A percentile compares a stretch with the other conserved stretches of the same genome.
These are phyloP conservation scores for Eucalyptus albens DNA, from an alignment of 345 rosid genomes.

Conservation along the genomic window DNA sequence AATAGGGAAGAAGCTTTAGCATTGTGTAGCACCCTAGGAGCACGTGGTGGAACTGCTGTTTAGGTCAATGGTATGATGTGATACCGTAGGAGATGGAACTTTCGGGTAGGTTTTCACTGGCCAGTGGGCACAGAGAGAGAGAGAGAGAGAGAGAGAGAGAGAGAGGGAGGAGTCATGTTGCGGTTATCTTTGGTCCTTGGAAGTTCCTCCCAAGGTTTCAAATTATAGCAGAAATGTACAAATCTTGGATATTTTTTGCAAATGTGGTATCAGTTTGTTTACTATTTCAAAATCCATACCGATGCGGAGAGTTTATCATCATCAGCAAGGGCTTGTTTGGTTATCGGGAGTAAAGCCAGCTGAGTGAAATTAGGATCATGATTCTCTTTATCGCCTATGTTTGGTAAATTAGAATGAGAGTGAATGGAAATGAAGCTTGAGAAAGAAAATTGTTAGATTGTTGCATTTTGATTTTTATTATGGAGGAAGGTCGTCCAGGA, in stretches of 20 bases:
- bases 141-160: too few relatives aligned
- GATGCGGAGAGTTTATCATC: background rate
- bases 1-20: background rate
- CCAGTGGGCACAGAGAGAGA: rapidly evolving
- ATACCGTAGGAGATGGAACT: background rate
- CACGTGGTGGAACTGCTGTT: too few relatives aligned
- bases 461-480: too few relatives aligned
- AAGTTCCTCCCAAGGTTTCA: background rate
- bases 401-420: too few relatives aligned
- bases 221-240: too few relatives aligned
- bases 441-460: background rate
- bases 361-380: background rate
- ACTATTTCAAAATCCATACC: background rate
- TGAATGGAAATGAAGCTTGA: background rate
- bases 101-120: background rate
- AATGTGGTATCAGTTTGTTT: too few relatives aligned
- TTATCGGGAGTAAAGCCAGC: background rate
- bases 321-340: background rate
- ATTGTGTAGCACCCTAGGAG: background rate
- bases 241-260: too few relatives aligned
- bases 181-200: background rate
- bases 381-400: too few relatives aligned
- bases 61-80: background rate
- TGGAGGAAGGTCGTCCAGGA: background rate
- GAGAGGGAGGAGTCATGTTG: too few relatives aligned